Conservation (phyloP, 345 rosid species). For the Rubroshorea leprosula region DNA sequence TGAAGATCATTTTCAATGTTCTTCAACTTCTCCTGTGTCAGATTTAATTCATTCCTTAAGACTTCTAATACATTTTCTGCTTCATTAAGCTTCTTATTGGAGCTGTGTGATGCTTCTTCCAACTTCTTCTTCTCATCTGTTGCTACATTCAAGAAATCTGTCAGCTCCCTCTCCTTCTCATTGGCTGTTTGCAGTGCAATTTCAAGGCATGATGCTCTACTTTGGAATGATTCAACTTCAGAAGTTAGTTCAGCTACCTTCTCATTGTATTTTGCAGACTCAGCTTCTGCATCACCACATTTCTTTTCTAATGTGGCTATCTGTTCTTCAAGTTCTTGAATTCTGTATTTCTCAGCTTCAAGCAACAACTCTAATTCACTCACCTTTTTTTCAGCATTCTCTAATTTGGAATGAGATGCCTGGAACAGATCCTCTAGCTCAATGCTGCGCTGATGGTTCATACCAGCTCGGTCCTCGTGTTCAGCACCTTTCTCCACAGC, state of each 20-base stretch:
- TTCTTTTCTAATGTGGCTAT: constrained; percentile 59
- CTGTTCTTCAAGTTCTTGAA: constrained; percentile 91
- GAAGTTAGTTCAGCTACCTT: constrained; percentile 59
- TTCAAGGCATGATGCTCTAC: constrained; percentile 67
- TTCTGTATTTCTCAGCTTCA: constrained; percentile 81
- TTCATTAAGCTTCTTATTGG: constrained; percentile 52
- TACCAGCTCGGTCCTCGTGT: constrained; percentile 60
- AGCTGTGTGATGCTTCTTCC: constrained; percentile 47
- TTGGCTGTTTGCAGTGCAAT: constrained; percentile 49
- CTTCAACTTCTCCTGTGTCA: constrained; percentile 58
- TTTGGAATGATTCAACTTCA: constrained; percentile 68
- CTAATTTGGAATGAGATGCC: constrained; percentile 59
- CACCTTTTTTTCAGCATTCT: constrained; percentile 62
- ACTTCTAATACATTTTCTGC: constrained; percentile 62
- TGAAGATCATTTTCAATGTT: constrained; percentile 58
- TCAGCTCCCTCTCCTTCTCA: constrained; percentile 58
- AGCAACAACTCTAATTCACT: constrained; percentile 83
- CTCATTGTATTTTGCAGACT: constrained; percentile 40
- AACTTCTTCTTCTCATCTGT: constrained; percentile 62
- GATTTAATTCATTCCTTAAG: constrained; percentile 58
- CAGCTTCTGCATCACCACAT: constrained; percentile 56
- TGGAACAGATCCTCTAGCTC: constrained; percentile 65
- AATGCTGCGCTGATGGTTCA: constrained; percentile 55
- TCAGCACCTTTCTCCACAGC: constrained; percentile 50
- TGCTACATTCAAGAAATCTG: constrained; percentile 44